These are phyloP conservation scores for Chalaropsis ovoidea DNA, from an alignment of 2,329 filamentous ascomycete genomes.

Conservation along the genomic window DNA sequence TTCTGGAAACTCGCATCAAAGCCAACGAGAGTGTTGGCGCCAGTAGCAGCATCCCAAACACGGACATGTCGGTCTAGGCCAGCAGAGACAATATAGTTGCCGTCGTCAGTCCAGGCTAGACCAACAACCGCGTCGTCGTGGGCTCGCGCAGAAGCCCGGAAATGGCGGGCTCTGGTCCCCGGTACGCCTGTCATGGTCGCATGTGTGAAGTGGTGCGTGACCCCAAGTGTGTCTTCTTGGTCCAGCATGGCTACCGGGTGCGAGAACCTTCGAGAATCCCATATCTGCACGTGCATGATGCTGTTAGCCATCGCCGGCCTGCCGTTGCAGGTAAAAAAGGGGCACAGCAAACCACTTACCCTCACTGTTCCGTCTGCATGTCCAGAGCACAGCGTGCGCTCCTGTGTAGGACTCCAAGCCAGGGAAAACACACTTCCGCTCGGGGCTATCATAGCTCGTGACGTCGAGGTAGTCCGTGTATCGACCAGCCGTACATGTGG, in stretches of 20 bases:
- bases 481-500: conserved; percentile 78
- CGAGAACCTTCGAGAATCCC: conserved; percentile 75
- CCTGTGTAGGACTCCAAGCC: conserved; percentile 71
- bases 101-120: conserved; percentile 73
- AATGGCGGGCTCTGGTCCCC: conserved; percentile 31
- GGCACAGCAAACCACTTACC: background rate
- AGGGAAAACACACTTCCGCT: conserved; percentile 57
- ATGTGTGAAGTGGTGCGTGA: conserved; percentile 39
- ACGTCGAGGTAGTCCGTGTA: conserved; percentile 31
- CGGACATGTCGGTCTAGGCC: conserved; percentile 77
- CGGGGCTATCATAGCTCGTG: conserved; percentile 61
- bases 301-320: background rate
- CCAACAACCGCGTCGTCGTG: conserved; percentile 79
- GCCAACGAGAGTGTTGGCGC: conserved; percentile 76
- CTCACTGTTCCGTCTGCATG: conserved; percentile 68
- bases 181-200: conserved; percentile 31
- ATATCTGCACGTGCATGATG: conserved; percentile 46
- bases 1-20: conserved; percentile 80
- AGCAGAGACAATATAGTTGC: conserved; percentile 63
- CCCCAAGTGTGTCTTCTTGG: conserved; percentile 68
- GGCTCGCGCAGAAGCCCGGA: conserved; percentile 50
- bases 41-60: conserved; percentile 73
- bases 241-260: conserved; percentile 69
- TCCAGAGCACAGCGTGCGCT: conserved; percentile 71
- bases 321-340: background rate